Percentiles rank a stretch among this genome's conserved stretches.
Conservation (phyloP, 2,329 filamentous ascomycete species). For the Microcera coccophila region DNA sequence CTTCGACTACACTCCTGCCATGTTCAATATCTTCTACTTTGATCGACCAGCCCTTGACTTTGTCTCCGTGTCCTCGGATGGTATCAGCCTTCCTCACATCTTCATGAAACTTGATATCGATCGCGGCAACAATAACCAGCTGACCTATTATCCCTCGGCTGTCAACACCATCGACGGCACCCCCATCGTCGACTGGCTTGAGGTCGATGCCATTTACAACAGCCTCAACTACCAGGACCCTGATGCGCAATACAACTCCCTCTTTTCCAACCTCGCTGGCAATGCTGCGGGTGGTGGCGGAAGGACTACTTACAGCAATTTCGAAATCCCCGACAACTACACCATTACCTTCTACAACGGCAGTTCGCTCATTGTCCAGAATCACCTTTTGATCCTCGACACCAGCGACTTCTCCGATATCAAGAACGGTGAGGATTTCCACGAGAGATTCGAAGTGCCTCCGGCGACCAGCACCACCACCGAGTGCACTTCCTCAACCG, state of each 20-base stretch:
- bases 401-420: slow-evolving; percentile 17
- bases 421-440: slow-evolving; percentile 20
- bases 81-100: slow-evolving; percentile 13
- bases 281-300: slow-evolving; percentile 7
- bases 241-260: slow-evolving; percentile 23
- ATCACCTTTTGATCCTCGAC: slow-evolving; percentile 12
- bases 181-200: slow-evolving; percentile 20
- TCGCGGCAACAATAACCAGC: slow-evolving; percentile 12
- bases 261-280: slow-evolving; percentile 16
- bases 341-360: slow-evolving; percentile 22
- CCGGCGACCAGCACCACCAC: neutral
- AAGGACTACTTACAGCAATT: slow-evolving; percentile 10
- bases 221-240: slow-evolving; percentile 19
- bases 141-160: slow-evolving; percentile 21
- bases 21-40: slow-evolving; percentile 19
- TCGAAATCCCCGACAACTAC: slow-evolving; percentile 23
- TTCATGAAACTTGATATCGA: slow-evolving; percentile 16
- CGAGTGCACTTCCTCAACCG: neutral
- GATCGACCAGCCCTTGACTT: slow-evolving; percentile 15
- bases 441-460: slow-evolving; percentile 16
- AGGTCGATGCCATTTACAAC: slow-evolving; percentile 18
- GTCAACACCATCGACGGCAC: slow-evolving; percentile 20
- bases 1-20: slow-evolving; percentile 22
- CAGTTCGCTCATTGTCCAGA: slow-evolving; percentile 10
- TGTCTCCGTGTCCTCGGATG: slow-evolving; percentile 16